Base-by-base conservation (phyloP, 139 green algal genomes). In the Picochlorum sp. region DNA sequence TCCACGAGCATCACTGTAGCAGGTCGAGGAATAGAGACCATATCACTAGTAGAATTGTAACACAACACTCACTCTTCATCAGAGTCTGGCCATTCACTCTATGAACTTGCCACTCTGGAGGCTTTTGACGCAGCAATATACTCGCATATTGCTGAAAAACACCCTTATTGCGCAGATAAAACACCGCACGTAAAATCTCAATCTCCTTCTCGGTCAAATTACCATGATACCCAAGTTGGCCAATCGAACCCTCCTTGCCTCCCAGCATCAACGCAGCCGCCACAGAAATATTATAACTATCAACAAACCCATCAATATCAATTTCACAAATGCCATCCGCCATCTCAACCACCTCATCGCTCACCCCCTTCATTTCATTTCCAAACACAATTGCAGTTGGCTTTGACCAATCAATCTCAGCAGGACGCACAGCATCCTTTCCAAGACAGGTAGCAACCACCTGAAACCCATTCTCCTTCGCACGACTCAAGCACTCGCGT, bases 331-430 rank as follows among this genome's bases (percentile, higher is more conserved):
- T 79, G 1, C 45, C 49, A 62, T 93, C 86, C 24, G 86, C 81
- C 6, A 68, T 32, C 23, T 49, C 66, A 34, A 95, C 45, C 4
- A 79, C 77, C 50, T 81, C 78, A 14, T 62, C 30, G 18, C 73
- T 83, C 44, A 91, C 82, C 6, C 76, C 77, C 54, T 69, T 49
- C 26, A 77, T 66, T 64, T 95, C 87, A 63, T 95, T 95, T 15
- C 87, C 87, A 34, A 95, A 64, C 18, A 95, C 69, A 57, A 95
- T 68, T 1, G 86, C 85, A 13, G 85, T 93, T 15, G 87, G 87
- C 1, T 69, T 73, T 0, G 73, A 84, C 75, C 80, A 93, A 67
- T 93, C 85, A 11, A 95, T 63, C 11, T 88, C 73, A 62, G 81
- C 67, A 20, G 83, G 79, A 15, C 57, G 41, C 11, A 83, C 59